Evolutionary conservation across 495 filamentous ascomycete species (phyloP), one percentile per base, ranked within the genome.

Genomic region (Hamigera avellanea): DNA sequence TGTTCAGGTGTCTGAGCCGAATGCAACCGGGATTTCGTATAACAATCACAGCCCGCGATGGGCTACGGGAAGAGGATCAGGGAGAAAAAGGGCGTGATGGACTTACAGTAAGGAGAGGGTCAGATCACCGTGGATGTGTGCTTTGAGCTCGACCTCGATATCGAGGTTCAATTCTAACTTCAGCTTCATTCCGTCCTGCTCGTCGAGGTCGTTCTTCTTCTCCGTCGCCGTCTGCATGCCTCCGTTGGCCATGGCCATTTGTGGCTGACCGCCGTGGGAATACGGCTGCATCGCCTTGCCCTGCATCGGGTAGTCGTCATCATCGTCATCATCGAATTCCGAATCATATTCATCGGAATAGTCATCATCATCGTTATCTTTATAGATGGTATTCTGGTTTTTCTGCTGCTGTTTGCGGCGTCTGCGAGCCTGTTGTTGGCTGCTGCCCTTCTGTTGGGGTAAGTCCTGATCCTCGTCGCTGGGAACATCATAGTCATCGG

Each of bases 71-170:
- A 26, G 18, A 15, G 40, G 18, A 15, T 25, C 39, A 30, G 26
- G 32, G 33, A n/a, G 13, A 37, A 18, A 39, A 25, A 26, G 16
- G 28, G 14, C 14, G 19, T 12, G 34, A 28, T 6, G 8, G 29
- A 81, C 83, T 69, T 76, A 89, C 86, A 95, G 73, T 41, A 95
- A 67, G 40, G 81, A 76, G 37, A 95, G 47, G 33, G 84, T 91
- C 52, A 93, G 61, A 60, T 93, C 87, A 51, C 87, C 85, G 41
- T 89, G 82, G 48, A 95, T 91, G 49, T 77, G 81, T 19, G 87
- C 87, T 71, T 93, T 93, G 2, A 95, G 61, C 56, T 86, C 77
- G 10, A 93, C 73, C 63, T 93, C 82, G 39, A 93, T 75, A 45
- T 95, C 87, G 30, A 95, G 57, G 57, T 93, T 93, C 39, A 93